Base-by-base conservation (phyloP, 768 basidiomycete genomes). In the Mycena alexandri region DNA sequence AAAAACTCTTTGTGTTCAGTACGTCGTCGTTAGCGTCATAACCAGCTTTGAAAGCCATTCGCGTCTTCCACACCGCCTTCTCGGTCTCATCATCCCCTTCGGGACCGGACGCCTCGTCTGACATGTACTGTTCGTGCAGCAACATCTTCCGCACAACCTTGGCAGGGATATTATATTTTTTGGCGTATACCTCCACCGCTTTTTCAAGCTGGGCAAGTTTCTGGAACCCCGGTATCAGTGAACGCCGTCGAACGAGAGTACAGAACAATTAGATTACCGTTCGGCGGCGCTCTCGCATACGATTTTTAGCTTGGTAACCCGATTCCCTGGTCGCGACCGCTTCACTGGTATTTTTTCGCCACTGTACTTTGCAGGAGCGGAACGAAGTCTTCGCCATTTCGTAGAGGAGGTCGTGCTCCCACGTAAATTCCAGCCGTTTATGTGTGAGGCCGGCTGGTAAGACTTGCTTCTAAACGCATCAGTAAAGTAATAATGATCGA, bases 341-440 rank as follows among this genome's bases (percentile, higher is more conserved):
- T n/a, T n/a, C n/a, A n/a, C n/a, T n/a, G n/a, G n/a, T n/a, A n/a
- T n/a, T n/a, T n/a, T n/a, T n/a, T n/a, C n/a, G n/a, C n/a, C n/a
- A n/a, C n/a, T n/a, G n/a, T n/a, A n/a, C n/a, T n/a, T n/a, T n/a
- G n/a, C 56, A 46, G 16, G 43, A 44, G 11, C 56, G 24, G n/a
- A 61, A 61, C 13, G 59, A 48, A 2, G 59, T 61, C 11, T 59
- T 59, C 3, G 44, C 29, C 57, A 59, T 59, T n/a, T 59, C 57
- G 14, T 3, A 13, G 10, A 48, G 4, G 5, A 36, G 17, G 17
- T 33, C 11, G 19, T 14, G 24, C 9, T 47, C 33, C 57, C 57
- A 59, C 1, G 3, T 22, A 12, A 59, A n/a, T 10, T 48, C 21
- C 4, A 59, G 16, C 9, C 8, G 6, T 17, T 29, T 5, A 2